Percentiles rank a stretch among this genome's conserved stretches.
These are phyloP conservation scores for Neonectria ditissima DNA, from an alignment of 2,329 filamentous ascomycete genomes.

Conservation along the genomic window DNA sequence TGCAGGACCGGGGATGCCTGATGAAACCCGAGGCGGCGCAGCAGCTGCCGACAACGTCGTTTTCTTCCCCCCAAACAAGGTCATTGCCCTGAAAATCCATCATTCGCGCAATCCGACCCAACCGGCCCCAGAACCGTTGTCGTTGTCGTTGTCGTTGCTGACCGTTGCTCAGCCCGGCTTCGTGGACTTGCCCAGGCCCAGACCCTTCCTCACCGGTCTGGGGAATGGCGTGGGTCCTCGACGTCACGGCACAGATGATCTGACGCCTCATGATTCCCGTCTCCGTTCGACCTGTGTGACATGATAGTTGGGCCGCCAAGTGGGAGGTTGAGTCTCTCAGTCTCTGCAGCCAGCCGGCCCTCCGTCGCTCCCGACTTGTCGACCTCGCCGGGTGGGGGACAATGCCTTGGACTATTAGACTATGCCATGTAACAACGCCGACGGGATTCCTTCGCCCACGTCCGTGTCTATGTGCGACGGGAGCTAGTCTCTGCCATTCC, in stretches of 20 bases:
- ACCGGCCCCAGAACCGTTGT: too few relatives aligned
- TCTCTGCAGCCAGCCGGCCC: slow-evolving; percentile 1
- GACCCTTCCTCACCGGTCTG: slow-evolving; percentile 43
- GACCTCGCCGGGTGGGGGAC: slow-evolving; percentile 3
- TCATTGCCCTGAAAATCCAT: slow-evolving; percentile 20
- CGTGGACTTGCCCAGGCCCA: slow-evolving; percentile 33
- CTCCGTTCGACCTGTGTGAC: slow-evolving; percentile 32
- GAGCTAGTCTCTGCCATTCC: slow-evolving; percentile 9
- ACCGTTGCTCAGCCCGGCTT: slow-evolving; percentile 33
- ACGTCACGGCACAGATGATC: slow-evolving; percentile 33
- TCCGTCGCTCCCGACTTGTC: slow-evolving; percentile 1
- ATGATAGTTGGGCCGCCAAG: slow-evolving; percentile 22
- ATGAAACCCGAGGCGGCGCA: slow-evolving; percentile 29
- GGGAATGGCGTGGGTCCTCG: slow-evolving; percentile 38
- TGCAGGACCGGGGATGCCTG: slow-evolving; percentile 38
- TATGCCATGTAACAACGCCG: slow-evolving; percentile 1
- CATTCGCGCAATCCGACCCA: slow-evolving; percentile 28
- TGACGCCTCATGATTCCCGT: slow-evolving; percentile 26
- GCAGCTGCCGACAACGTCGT: slow-evolving; percentile 19
- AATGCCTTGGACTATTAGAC: neutral
- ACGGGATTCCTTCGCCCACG: slow-evolving; percentile 6
- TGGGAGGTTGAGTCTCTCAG: neutral
- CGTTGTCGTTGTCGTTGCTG: slow-evolving; percentile 16
- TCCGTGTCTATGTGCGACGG: slow-evolving; percentile 19
- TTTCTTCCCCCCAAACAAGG: slow-evolving; percentile 22